Base-by-base conservation (phyloP, 768 basidiomycete genomes). In the Boletus eberwhitei region DNA sequence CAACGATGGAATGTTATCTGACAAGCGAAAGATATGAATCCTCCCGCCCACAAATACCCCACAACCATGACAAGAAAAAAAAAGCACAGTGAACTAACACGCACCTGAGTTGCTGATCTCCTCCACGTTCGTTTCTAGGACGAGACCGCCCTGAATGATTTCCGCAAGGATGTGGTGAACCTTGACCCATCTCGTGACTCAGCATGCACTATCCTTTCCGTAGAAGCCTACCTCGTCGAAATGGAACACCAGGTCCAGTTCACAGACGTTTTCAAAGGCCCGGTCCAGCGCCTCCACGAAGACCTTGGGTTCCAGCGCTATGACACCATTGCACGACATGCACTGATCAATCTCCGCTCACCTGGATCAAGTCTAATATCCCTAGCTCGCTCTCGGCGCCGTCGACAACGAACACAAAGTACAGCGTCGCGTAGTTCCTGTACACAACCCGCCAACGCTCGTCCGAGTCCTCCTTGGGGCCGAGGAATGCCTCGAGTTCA, bases 231-330 rank as follows among this genome's bases (percentile, higher is more conserved):
- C 95, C 79, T 98, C 94, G 70, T 98, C 97, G 65, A 98, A 99
- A 70, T 98, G 95, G 71, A 98, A 99, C 48, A 99, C 95, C 13
- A 99, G 80, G 71, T 99, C 97, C 42, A 99, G 77, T 71, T 99
- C 97, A 73, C 97, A 98, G 0, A 99, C 97, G 65, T 98, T 98
- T 76, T 97, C 93, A 67, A 98, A 99, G 16, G 93, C 86, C 36
- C 93, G 79, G 72, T 99, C 97, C 35, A 99, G 79, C 4, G 92
- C 88, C 75, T 99, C 97, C 54, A 99, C 97, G 65, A 99, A 93
- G 17, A 99, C 97, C 95, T 55, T 43, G 32, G 16, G 43, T 60
- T 52, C 58, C 21, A 21, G 34, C 44, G 35, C 38, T 39, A 40
- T 40, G 39, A n/a, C 26, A 54, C 34, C 34, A 9, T 48, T 31